These are phyloP conservation scores for Coniochaeta sp. DNA, from an alignment of 2,329 filamentous ascomycete species.

Conservation along the genomic window DNA sequence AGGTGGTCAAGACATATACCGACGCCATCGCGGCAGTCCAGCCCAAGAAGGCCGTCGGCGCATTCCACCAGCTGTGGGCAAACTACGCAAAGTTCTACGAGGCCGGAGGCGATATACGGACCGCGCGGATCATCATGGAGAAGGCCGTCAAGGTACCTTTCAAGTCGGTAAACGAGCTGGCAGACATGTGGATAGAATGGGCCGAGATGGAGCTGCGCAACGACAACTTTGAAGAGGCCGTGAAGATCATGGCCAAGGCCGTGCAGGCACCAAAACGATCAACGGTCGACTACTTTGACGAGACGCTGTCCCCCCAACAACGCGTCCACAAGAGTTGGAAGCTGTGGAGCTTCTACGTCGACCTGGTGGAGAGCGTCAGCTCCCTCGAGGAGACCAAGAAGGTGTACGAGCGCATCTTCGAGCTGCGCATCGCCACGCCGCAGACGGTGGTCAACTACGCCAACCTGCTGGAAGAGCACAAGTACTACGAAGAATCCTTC, in stretches of 20 bases:
- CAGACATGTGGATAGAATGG: conserved; percentile 99
- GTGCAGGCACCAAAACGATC: conserved; percentile 94
- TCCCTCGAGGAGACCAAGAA: conserved; percentile 87
- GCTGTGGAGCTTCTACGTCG: conserved; percentile 98
- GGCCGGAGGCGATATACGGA: conserved; percentile 72
- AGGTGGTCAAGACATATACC: conserved; percentile 91
- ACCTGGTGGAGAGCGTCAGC: conserved; percentile 90
- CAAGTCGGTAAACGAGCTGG: conserved; percentile 93
- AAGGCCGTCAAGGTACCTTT: conserved; percentile 97
- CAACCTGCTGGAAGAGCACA: conserved; percentile 86
- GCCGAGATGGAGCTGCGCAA: conserved; percentile 95
- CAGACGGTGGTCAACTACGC: conserved; percentile 99
- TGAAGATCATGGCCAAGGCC: conserved; percentile 94
- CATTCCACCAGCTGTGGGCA: conserved; percentile 91
- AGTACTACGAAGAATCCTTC: conserved; percentile 96
- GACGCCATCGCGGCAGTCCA: conserved; percentile 88
- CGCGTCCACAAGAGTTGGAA: conserved; percentile 99
- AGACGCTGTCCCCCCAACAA: conserved; percentile 87
- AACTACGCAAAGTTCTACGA: conserved; percentile 99
- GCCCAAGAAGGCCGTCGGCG: conserved; percentile 87
- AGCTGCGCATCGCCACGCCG: conserved; percentile 93
- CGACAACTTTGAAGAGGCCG: conserved; percentile 91
- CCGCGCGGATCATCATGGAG: conserved; percentile 87
- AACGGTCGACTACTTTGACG: conserved; percentile 99
- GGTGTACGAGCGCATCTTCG: conserved; percentile 96